These are phyloP conservation scores for Tricholoma furcatifolium DNA, from an alignment of 768 basidiomycete species.

Conservation along the genomic window DNA sequence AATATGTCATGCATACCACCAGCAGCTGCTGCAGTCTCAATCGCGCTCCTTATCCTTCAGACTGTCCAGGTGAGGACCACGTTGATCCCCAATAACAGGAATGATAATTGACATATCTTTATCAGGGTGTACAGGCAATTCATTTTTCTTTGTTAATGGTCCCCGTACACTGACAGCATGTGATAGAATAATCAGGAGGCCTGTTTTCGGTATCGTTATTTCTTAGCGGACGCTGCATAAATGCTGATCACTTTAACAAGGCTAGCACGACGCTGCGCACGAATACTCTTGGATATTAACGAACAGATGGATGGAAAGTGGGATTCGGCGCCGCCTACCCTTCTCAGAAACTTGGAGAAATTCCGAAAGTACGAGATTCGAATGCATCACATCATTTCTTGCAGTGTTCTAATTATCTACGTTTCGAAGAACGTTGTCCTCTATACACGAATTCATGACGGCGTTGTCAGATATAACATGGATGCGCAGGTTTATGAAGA, in stretches of 20 bases:
- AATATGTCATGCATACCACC: constrained; percentile 37
- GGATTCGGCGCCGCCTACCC: constrained; percentile 38
- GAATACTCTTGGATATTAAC: constrained; percentile 40
- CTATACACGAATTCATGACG: constrained; percentile 39
- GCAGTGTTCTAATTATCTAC: too few species aligned
- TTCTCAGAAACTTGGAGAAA: constrained; percentile 37
- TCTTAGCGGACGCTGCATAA: neutral
- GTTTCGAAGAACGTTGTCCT: constrained; percentile 33
- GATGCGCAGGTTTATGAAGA: constrained; percentile 38
- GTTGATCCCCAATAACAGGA: neutral
- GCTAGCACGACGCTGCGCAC: constrained; percentile 37
- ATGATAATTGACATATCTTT: neutral
- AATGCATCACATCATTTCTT: neutral
- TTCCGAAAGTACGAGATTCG: constrained; percentile 34
- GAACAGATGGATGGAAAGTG: constrained; percentile 44
- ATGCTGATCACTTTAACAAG: constrained; percentile 2
- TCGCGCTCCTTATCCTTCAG: constrained; percentile 43
- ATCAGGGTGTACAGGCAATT: constrained; percentile 20
- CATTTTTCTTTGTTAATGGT: neutral
- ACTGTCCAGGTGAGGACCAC: constrained; percentile 38
- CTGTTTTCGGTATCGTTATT: constrained; percentile 29
- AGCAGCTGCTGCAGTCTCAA: constrained; percentile 35
- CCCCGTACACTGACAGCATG: constrained; percentile 18
- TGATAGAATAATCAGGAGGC: constrained; percentile 34
- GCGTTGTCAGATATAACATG: constrained; percentile 38